Base-by-base conservation (phyloP, 73 alveolate species). In the Paramecium tetraurelia region DNA sequence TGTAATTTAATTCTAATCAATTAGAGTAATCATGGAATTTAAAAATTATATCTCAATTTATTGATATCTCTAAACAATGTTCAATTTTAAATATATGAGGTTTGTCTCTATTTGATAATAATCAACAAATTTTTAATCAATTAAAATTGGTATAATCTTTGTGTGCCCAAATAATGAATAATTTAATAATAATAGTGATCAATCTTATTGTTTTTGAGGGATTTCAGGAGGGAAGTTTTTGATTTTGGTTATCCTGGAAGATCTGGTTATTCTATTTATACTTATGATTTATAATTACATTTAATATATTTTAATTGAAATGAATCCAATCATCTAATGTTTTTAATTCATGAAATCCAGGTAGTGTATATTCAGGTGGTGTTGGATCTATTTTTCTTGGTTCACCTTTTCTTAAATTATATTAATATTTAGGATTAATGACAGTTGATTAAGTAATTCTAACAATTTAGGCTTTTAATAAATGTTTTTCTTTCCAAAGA, bases 401-500 rank as follows among this genome's bases (percentile, higher is more conserved):
- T 12, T 94, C 86, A 7, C 96, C 99, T 70, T 97, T 99, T 63
- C 95, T 95, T 31, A 93, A 63, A 70, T 80, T 94, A 86, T 85
- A 93, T 36, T 95, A 93, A 24, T 97, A 98, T 77, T 97, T 97
- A 16, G 99, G 99, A 58, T 86, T 92, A 58, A 98, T 77, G 22
- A 88, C 92, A 12, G 99, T 95, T 14, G 98, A 97, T 90, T 96
- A 98, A 29, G 98, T 85, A 20, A 98, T 98, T 89, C 99, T 93
- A 0, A 98, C 99, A 85, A 98, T 93, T 50, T 96, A 93, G 7
- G 99, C 98, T 85, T 99, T 94, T 40, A 98, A 69, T 76, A 95
- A 93, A 90, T 97, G 98, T 92, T 97, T 95, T 93, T 98, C 99
- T 44, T 95, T 22, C 99, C 99, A 35, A 95, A 94, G 96, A 98